Evolutionary conservation across 2,329 filamentous ascomycete species (phyloP), one percentile per base, ranked within the genome.

Genomic region (Sporothrix variecibatus): DNA sequence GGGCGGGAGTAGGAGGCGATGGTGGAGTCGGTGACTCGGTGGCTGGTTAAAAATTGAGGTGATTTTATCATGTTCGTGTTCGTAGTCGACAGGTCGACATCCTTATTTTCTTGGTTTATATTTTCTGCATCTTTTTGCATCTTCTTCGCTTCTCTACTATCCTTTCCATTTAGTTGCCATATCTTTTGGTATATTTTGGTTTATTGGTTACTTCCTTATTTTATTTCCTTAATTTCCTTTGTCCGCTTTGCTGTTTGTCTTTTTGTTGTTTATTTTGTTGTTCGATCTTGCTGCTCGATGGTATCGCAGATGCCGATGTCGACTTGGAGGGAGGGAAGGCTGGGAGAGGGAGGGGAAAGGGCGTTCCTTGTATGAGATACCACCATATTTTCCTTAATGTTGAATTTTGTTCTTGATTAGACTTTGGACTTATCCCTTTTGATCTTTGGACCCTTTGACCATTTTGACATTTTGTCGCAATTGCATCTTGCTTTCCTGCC

Each of bases 341-440:
- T 49, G 51, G 51, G 51, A 26, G n/a, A 56, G 51, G 11, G 51
- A 20, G 43, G 15, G 43, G 20, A 68, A 68, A 51, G 28, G 67
- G 46, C 67, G 28, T 53, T 69, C 20, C 46, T 70, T 56, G 46
- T 70, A 69, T 34, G 46, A 69, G 64, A 68, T 68, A 68, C 65
- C 65, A 68, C 65, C 65, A 51, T 68, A 34, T 34, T 68, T 68
- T 51, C 65, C 62, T 43, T 15, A 23, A 26, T 69, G 23, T 69
- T 69, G 43, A 53, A 12, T 56, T 11, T 28, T 69, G 34, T 64
- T 64, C 23, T 23, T 43, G 60, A n/a, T 9, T 64, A 43, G 34
- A 3, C 34, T 34, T 34, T 34, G 31, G 12, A 9, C 26, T n/a
- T 49, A 8, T 1, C 3, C 20, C 17, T n/a, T 65, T 43, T 43